These are phyloP conservation scores for Schrenkiella parvula DNA, from an alignment of 345 rosid species.

Conservation along the genomic window DNA sequence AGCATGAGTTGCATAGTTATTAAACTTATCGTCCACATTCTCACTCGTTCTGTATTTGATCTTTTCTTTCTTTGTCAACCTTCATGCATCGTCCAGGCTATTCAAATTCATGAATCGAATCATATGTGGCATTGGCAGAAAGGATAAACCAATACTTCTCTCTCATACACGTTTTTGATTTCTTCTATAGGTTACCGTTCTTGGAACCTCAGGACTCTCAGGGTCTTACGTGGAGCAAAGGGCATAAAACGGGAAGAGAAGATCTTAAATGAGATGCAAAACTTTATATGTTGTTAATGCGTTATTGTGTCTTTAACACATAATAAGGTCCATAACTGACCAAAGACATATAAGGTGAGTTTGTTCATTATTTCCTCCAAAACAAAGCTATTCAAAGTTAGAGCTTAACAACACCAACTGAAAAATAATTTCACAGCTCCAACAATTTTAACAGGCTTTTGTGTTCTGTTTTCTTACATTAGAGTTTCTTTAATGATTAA, in stretches of 20 bases:
- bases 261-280: background rate
- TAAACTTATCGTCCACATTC: background rate
- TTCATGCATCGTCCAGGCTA: background rate
- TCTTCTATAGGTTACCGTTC: conserved; percentile 68
- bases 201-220: conserved; percentile 87
- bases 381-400: conserved; percentile 6
- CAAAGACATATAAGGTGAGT: conserved; percentile 12
- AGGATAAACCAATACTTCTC: background rate
- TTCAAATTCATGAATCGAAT: background rate
- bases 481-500: background rate
- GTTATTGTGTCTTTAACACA: conserved; percentile 15
- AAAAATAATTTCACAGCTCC: conserved; percentile 18
- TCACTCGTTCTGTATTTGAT: background rate
- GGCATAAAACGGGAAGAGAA: conserved; percentile 31
- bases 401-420: conserved; percentile 6
- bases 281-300: conserved; percentile 10
- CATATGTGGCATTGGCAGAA: background rate
- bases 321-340: conserved; percentile 30
- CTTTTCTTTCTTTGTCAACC: background rate
- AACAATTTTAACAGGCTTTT: background rate
- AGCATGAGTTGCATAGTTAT: background rate
- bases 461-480: background rate
- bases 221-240: conserved; percentile 91
- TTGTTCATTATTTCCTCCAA: conserved; percentile 12
- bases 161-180: background rate